Evolutionary conservation across 2,329 filamentous ascomycete species (phyloP).

Genomic region (Aspergillus nomiae): DNA sequence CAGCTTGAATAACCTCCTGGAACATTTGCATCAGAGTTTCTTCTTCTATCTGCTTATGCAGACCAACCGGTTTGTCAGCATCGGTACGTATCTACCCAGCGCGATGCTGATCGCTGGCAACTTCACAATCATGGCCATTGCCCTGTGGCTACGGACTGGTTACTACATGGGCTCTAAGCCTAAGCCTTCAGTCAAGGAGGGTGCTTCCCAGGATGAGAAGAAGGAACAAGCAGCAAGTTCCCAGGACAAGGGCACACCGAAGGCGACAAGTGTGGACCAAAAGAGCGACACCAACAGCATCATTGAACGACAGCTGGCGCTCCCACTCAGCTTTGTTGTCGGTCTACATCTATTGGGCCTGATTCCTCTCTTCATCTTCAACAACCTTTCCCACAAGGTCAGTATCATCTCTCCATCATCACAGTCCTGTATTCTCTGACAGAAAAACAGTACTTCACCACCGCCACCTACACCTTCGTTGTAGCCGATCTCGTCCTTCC

Average conservation of each 20-base stretch:
- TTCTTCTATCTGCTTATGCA: conserved; percentile 98
- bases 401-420: conserved; percentile 31
- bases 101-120: conserved; percentile 96
- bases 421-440: conserved; percentile 12
- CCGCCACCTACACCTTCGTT: conserved; percentile 62
- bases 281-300: conserved; percentile 25
- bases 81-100: conserved; percentile 93
- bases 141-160: conserved; percentile 90
- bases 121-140: conserved; percentile 93
- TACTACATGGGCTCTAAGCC: conserved; percentile 40
- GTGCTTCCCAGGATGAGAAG: conserved; percentile 33
- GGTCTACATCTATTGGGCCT: conserved; percentile 74
- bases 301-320: conserved; percentile 43
- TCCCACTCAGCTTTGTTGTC: conserved; percentile 70
- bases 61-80: conserved; percentile 90
- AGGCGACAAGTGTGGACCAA: conserved; percentile 7
- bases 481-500: conserved; percentile 60
- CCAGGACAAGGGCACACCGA: conserved; percentile 16
- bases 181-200: conserved; percentile 11
- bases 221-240: conserved; percentile 20
- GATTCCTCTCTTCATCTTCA: conserved; percentile 84
- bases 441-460: conserved; percentile 56
- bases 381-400: conserved; percentile 68
- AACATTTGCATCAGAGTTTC: conserved; percentile 97
- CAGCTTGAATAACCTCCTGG: conserved; percentile 92